These are phyloP conservation scores for Mycena pura DNA, from an alignment of 768 basidiomycete genomes.

Conservation along the genomic window DNA sequence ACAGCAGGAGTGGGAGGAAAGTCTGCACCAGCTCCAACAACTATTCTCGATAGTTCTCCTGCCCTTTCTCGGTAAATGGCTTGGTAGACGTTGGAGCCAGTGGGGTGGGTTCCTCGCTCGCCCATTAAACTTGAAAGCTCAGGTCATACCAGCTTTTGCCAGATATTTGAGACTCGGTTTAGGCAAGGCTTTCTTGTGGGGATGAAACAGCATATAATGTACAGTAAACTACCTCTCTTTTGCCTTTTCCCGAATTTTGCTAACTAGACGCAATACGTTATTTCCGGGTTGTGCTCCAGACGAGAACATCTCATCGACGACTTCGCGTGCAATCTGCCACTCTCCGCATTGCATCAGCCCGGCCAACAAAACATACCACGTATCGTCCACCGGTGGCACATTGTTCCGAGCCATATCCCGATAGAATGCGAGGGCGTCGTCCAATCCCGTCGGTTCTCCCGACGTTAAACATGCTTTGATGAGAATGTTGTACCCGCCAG, in stretches of 20 bases:
- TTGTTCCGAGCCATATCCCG: conserved; percentile 61
- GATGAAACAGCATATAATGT: conserved; percentile 35
- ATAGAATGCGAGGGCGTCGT: conserved; percentile 64
- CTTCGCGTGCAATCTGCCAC: conserved; percentile 64
- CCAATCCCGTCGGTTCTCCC: conserved; percentile 53
- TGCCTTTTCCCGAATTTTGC: conserved; percentile 51
- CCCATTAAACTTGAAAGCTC: conserved; percentile 15
- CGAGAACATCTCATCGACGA: conserved; percentile 66
- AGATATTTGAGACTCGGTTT: conserved; percentile 73
- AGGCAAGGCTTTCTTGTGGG: conserved; percentile 69
- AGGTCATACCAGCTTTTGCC: conserved; percentile 59
- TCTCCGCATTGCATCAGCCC: conserved; percentile 65
- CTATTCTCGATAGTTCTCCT: conserved; percentile 81
- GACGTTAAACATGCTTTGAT: conserved; percentile 70
- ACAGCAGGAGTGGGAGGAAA: conserved; percentile 95
- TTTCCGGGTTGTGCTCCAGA: conserved; percentile 53
- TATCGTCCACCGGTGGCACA: conserved; percentile 60
- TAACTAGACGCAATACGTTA: conserved; percentile 55
- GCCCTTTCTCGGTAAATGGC: conserved; percentile 87
- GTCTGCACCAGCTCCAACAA: conserved; percentile 82
- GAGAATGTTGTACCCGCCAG: conserved; percentile 79
- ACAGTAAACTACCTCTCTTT: conserved; percentile 23
- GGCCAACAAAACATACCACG: conserved; percentile 79
- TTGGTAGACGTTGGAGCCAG: conserved; percentile 86
- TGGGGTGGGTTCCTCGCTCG: conserved; percentile 66